Conservation (phyloP, 140 eudicot species). For the Senecio squalidus region DNA sequence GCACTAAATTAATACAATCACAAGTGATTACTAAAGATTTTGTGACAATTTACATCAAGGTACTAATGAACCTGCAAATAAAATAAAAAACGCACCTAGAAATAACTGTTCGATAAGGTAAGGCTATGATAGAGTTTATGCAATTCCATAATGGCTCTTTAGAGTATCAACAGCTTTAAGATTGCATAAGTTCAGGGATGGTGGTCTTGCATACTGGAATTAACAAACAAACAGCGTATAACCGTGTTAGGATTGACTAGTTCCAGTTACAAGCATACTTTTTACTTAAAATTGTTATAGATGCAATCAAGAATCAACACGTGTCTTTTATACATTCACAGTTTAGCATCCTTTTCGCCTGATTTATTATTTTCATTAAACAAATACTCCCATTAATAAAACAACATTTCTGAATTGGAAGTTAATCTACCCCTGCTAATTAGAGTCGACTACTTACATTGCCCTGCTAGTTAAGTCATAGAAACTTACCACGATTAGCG, state of each 20-base stretch:
- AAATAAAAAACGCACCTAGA: slow-evolving; percentile 26
- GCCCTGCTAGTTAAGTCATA: slow-evolving; percentile 2
- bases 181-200: slow-evolving; percentile 67
- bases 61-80: not conserved
- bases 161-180: slow-evolving; percentile 59
- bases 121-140: slow-evolving; percentile 32
- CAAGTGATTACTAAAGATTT: too few species aligned
- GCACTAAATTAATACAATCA: too few species aligned
- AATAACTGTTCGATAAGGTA: slow-evolving; percentile 17
- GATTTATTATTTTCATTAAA: not conserved
- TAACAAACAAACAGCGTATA: slow-evolving; percentile 4
- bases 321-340: not conserved
- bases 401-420: not conserved
- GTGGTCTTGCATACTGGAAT: slow-evolving; percentile 68
- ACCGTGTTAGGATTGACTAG: slow-evolving; percentile 2
- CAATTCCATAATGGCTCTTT: slow-evolving; percentile 56
- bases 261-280: not conserved
- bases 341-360: slow-evolving; percentile 10
- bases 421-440: slow-evolving; percentile 6
- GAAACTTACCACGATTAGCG: slow-evolving; percentile 65
- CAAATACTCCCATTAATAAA: not conserved
- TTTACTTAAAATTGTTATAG: not conserved
- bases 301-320: not conserved
- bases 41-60: too few species aligned
- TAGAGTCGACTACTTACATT: not conserved